Conservation (phyloP, 2,329 filamentous ascomycete species). For the Penicillium sp. region DNA sequence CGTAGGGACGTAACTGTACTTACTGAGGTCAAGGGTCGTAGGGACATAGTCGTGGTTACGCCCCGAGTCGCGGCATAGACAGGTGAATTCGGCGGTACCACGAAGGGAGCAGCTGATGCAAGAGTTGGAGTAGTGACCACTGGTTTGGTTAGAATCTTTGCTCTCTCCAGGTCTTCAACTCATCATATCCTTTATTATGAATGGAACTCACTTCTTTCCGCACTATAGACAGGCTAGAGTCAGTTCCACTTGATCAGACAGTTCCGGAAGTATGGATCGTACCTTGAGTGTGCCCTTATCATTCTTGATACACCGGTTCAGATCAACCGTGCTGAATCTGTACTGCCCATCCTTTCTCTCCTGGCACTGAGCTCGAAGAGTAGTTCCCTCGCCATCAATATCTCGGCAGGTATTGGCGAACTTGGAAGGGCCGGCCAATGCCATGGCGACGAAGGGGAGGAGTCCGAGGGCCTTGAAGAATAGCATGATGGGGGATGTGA, state of each 20-base stretch:
- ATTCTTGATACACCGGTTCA: slow-evolving; percentile 22
- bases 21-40: slow-evolving; percentile 18
- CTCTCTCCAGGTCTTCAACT: background rate
- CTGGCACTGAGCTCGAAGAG: slow-evolving; percentile 14
- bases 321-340: slow-evolving; percentile 10
- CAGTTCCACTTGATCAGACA: background rate
- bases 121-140: slow-evolving; percentile 16
- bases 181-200: background rate
- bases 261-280: background rate
- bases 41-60: slow-evolving; percentile 13
- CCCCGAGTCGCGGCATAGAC: slow-evolving; percentile 17
- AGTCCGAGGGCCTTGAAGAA: slow-evolving; percentile 15
- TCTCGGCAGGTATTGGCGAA: slow-evolving; percentile 18
- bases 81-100: slow-evolving; percentile 15
- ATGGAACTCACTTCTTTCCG: slow-evolving; percentile 17
- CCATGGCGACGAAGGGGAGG: slow-evolving; percentile 14
- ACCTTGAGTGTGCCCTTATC: slow-evolving; percentile 16
- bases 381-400: slow-evolving; percentile 13
- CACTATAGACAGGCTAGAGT: slow-evolving; percentile 11
- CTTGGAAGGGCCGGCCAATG: slow-evolving; percentile 16
- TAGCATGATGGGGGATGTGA: slow-evolving; percentile 9
- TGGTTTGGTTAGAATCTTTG: slow-evolving; percentile 4
- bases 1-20: slow-evolving; percentile 15
- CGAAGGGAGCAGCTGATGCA: slow-evolving; percentile 20
- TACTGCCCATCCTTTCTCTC: slow-evolving; percentile 14